Evolutionary conservation across 805 yeast genomes (phyloP), one percentile per base, ranked within the genome.

Genomic region (Scheffersomyces ergatensis): DNA sequence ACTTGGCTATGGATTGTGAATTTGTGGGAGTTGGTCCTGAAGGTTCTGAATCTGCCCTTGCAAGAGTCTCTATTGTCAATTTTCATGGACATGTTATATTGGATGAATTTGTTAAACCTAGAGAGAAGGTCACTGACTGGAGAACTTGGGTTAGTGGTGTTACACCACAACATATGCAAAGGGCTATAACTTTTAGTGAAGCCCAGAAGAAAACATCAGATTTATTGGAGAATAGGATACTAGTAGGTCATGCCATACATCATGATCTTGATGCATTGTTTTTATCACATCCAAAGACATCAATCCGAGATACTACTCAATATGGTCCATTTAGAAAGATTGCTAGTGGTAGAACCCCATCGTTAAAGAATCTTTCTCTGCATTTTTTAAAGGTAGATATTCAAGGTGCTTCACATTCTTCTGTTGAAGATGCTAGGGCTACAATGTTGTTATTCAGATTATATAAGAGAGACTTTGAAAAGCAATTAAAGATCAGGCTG

Each of bases 71-170:
- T 0, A 67, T 90, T 11, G 97, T 90, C 3, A 89, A 90, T 57
- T 88, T 73, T 57, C 83, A 78, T 54, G 97, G 97, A 0, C 77
- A 78, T 47, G 72, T 78, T 0, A 55, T 90, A 0, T 69, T 83
- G 45, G 97, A 90, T 60, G 66, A 74, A 29, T 90, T 72, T 64
- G 97, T 90, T 4, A 71, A 70, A 48, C 97, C 97, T 2, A 63
- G 69, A 24, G 89, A 83, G 51, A 68, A 65, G 40, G 95, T 90
- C 2, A 82, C 90, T 0, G 95, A 90, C 54, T 90, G 93, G 90
- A 74, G 97, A 60, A 90, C 97, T 0, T 82, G 89, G 85, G 95
- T 89, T 16, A 82, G 92, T 60, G 98, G 98, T 19, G 77, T 90
- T 2, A 70, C 82, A 2, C 88, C 96, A 0, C 60, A 63, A 2